Evolutionary conservation across 768 basidiomycete genomes (phyloP).

Genomic region (Fomitopsis serialis): DNA sequence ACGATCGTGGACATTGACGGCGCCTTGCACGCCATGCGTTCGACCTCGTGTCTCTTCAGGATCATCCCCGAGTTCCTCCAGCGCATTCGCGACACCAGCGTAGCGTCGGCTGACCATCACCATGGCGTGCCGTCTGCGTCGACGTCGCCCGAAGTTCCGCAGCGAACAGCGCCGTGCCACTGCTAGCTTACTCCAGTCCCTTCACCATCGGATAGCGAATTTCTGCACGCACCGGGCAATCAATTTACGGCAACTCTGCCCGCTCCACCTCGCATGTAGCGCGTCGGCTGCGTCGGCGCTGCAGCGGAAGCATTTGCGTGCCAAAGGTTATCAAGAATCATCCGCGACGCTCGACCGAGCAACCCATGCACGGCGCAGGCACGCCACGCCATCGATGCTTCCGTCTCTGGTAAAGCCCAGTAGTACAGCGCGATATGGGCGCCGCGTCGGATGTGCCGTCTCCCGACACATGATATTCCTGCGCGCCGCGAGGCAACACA

Average conservation of each 20-base stretch:
- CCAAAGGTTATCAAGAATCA: not conserved
- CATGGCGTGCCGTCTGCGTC: not conserved
- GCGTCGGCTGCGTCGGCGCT: not conserved
- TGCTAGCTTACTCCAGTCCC: not conserved
- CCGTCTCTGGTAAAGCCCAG: not conserved
- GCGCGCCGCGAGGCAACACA: not conserved
- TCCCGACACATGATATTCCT: not conserved
- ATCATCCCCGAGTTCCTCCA: not conserved
- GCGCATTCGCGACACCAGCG: not conserved
- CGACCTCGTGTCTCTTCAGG: not conserved
- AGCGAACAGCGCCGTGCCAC: not conserved
- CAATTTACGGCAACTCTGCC: not conserved
- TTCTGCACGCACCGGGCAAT: not conserved
- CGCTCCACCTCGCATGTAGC: not conserved
- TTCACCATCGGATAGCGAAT: not conserved
- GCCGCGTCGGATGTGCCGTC: not conserved
- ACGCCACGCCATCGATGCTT: conserved; percentile 3
- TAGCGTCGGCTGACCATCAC: not conserved
- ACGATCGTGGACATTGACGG: not conserved
- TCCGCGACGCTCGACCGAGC: not conserved
- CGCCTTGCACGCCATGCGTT: not conserved
- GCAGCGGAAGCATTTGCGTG: not conserved
- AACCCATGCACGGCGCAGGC: not conserved
- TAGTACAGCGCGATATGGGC: not conserved
- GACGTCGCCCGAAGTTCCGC: not conserved